Evolutionary conservation across 2,329 filamentous ascomycete species (phyloP), one percentile per base, ranked within the genome.

Genomic region (Xylariaceae sp.): DNA sequence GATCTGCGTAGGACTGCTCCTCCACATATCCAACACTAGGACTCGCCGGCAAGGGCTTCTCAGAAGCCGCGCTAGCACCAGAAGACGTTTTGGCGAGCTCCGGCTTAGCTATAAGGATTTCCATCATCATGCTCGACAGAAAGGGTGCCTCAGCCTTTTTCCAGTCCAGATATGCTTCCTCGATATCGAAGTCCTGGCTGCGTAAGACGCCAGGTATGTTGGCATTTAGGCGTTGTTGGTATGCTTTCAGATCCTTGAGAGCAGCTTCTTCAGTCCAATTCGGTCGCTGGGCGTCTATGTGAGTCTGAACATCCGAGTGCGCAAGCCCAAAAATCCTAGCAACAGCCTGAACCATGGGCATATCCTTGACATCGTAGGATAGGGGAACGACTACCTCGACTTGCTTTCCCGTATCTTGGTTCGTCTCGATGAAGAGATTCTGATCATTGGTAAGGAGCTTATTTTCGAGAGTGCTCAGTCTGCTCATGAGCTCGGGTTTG

Each of bases 371-470:
- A 74, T 97, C 91, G 74, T 96, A 91, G 69, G 87, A 95, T 56
- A 96, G 79, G 9, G 94, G 92, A 2, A 92, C 85, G 54, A 90
- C 82, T 19, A 94, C 90, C 73, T 97, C 94, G 62, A 95, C 82
- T 7, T 88, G 90, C 44, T 84, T 85, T 31, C 86, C 79, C 43
- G 81, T 80, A 51, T 83, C 81, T 67, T 85, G 82, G 44, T 81
- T 81, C 45, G 82, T 81, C 64, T 83, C 82, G 16, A 87, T 81
- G 43, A 87, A 86, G 48, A 99, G 81, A 71, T 98, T 92, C 74
- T 96, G 92, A 68, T 98, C 94, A 73, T 97, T 95, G 48, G 91
- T 90, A 62, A 99, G 82, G 53, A 99, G 83, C 78, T 98, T 98
- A 72, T 89, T 96, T 75, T 99, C 95, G 67, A 99, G 82, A 11